Conservation (phyloP, 2,329 filamentous ascomycete species). For the Fonsecaea pedrosoi region DNA sequence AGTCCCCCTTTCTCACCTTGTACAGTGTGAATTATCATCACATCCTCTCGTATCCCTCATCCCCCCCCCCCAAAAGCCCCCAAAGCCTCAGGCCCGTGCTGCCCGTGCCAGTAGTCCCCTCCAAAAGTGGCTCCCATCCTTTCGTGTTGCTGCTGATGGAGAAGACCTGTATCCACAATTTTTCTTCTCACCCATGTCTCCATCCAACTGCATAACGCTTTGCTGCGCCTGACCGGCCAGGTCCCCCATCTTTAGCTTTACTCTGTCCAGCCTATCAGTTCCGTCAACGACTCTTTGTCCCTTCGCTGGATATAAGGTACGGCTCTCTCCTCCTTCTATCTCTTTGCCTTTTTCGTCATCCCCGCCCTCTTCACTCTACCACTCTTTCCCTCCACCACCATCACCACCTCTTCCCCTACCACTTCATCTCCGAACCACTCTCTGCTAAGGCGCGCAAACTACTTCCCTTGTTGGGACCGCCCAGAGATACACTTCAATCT, state of each 20-base stretch:
- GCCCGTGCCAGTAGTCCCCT: not conserved
- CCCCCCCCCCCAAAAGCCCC: too few species aligned
- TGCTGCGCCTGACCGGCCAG: conserved; percentile 36
- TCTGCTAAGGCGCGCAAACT: conserved; percentile 67
- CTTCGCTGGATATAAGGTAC: conserved; percentile 40
- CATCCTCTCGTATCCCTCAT: not conserved
- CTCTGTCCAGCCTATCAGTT: conserved; percentile 37
- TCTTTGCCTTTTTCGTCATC: conserved; percentile 45
- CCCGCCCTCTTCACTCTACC: conserved; percentile 32
- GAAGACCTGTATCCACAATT: conserved; percentile 13
- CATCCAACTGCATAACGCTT: conserved; percentile 34
- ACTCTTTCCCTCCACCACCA: conserved; percentile 27
- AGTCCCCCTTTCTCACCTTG: not conserved
- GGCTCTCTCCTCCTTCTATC: conserved; percentile 61
- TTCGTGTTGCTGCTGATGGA: not conserved
- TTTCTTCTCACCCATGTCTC: conserved; percentile 14
- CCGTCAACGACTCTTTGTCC: conserved; percentile 28
- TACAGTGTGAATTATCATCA: not conserved
- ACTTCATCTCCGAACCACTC: conserved; percentile 48
- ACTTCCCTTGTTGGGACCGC: conserved; percentile 65
- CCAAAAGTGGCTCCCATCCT: conserved; percentile 5
- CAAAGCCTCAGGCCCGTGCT: not conserved
- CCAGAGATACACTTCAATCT: conserved; percentile 43
- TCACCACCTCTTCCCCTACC: conserved; percentile 21
- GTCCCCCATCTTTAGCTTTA: conserved; percentile 38